These are phyloP conservation scores for Fragaria vesca DNA, from an alignment of 306 rosid species.

Conservation along the genomic window DNA sequence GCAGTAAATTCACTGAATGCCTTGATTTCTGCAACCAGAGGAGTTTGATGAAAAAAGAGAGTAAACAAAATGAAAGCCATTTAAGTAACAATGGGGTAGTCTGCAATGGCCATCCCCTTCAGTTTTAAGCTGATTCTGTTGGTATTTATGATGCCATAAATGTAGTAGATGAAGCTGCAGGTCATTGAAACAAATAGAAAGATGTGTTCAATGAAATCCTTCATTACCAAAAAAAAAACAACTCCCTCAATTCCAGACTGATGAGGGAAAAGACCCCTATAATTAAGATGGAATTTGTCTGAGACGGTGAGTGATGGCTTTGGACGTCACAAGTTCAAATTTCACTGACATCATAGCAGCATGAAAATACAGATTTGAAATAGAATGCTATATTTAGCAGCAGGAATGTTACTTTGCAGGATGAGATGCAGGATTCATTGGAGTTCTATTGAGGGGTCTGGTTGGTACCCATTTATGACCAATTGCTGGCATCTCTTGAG, in stretches of 20 bases:
- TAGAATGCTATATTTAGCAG: no score
- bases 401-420: neutral
- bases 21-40: neutral
- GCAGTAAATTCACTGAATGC: neutral
- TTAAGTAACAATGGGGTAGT: neutral
- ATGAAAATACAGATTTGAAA: no score
- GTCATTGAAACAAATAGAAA: neutral
- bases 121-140: neutral
- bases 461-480: slow-evolving; percentile 2
- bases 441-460: neutral
- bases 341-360: no score
- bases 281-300: neutral
- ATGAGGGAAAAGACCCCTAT: neutral
- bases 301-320: no score
- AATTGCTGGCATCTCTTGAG: neutral
- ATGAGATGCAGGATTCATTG: neutral
- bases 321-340: no score
- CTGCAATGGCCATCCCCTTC: neutral
- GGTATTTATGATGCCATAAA: slow-evolving; percentile 6
- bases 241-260: neutral
- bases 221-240: no score
- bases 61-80: neutral
- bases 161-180: slow-evolving; percentile 13
- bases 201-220: neutral
- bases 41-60: neutral